Base-by-base conservation (phyloP, 2,329 filamentous ascomycete genomes). In the Fragosphaeria purpurea region DNA sequence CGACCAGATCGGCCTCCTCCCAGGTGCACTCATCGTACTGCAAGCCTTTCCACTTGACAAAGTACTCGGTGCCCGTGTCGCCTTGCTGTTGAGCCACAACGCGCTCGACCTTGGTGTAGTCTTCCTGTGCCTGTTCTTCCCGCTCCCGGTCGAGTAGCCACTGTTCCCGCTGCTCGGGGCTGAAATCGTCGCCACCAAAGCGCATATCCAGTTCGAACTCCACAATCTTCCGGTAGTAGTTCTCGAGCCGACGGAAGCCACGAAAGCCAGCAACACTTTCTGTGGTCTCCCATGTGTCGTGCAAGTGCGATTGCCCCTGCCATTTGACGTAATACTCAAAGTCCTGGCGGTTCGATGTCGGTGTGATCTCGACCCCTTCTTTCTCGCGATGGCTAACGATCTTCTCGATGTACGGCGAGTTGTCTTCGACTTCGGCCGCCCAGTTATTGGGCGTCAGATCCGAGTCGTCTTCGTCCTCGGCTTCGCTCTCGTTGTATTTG, bases 281-380 rank as follows among this genome's bases (percentile, higher is more conserved):
- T 53, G 84, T 83, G 0, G 82, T 83, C 67, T 97, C 90, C 91
- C 93, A 98, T 0, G 89, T 95, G 51, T 94, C 87, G 70, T 98
- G 93, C 59, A 95, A 83, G 64, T 98, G 89, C 9, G 93, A 95
- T 67, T 89, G 88, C 58, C 85, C 88, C 67, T 96, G 88, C 93
- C 94, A 98, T 71, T 98, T 98, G 67, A 98, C 89, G 67, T 84
- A 79, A 59, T 76, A 98, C 62, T 97, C 88, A 60, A 93, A 96
- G 62, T 96, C 87, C 48, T 89, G 80, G 58, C 77, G 75, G 31
- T 67, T 73, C 2, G 75, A 64, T 45, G 87, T 82, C 50, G 72
- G 71, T 11, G 74, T 68, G 51, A 80, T 65, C 55, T 79, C 79
- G 44, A 77, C 68, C 12, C 77, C 87, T 37, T 88, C 84, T 64